Base-by-base conservation (phyloP, 1,284 basidiomycete species). In the Phlebopus sp. region DNA sequence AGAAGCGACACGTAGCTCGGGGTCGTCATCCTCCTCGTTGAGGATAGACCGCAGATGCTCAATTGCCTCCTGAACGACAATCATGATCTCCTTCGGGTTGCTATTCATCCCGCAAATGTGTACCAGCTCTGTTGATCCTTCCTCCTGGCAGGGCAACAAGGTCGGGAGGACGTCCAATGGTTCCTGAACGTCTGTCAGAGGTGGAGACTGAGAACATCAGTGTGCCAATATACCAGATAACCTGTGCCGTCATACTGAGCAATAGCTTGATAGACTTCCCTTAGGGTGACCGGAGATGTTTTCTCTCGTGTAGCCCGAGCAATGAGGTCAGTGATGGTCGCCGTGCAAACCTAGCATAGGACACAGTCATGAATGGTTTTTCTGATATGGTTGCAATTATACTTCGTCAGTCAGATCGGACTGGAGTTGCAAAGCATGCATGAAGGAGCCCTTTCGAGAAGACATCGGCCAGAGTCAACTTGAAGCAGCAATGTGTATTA, bases 41-140 rank as follows among this genome's bases (percentile, higher is more conserved):
- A 72, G 27, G 27, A 29, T 29, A 29, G 50, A 55, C 21, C 66
- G 58, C 5, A 86, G 48, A 14, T 62, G 64, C 58, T 86, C 86
- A 34, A 79, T 51, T 6, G 66, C 68, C 60, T 86, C 86, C 57
- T 86, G 81, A 6, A 73, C 59, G 1, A 79, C 76, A 47, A 89
- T 77, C 5, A 82, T 56, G 2, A 80, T 66, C 59, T 89, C 86
- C 55, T 83, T 86, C 0, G 82, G 51, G 32, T 51, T 64, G 6
- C 37, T 42, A 5, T 42, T 31, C 35, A 47, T 31, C 18, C 54
- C 66, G n/a, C 60, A 63, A 13, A 27, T 18, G 35, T 32, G 51
- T 17, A 67, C 49, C 40, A 64, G 14, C 40, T 55, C 54, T 15
- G 42, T 38, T 27, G 64, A 52, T 3, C 55, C 56, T 39, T 60